Evolutionary conservation across 495 filamentous ascomycete genomes (phyloP), one percentile per base, ranked within the genome.

Genomic region (Aspergillus haitiensis): DNA sequence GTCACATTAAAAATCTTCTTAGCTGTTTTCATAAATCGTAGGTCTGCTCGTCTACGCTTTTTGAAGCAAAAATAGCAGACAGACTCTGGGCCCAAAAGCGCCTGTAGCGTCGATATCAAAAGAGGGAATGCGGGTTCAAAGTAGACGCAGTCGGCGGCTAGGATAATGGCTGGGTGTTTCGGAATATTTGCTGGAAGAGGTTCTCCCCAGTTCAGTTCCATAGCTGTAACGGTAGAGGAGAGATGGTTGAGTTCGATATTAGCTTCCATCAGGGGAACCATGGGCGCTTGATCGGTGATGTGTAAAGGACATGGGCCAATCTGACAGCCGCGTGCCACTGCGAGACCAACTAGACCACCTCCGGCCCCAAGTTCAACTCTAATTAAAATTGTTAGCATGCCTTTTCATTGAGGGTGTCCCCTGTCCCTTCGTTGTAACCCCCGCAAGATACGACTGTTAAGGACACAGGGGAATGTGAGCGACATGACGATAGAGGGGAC

Each of bases 131-230:
- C 89, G 4, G 93, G 91, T 71, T 98, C 93, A 66, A 95, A 95
- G 79, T 98, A 98, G 51, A 96, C 92, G 76, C 94, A 98, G 71
- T 98, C 94, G 6, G 93, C 94, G 10, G 94, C 94, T 10, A 98
- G 82, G 56, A 98, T 84, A 44, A 93, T 78, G 61, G 94, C 86
- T 11, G 92, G 88, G 69, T 69, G 65, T 32, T 59, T 39, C 11
- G 77, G 77, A 11, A 80, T 72, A 36, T 57, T 54, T 47, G 61
- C 55, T 13, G 76, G 70, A 50, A 75, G 52, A n/a, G 70, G 70
- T 45, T 72, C 68, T 5, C 82, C 82, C 93, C 93, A 97, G 64
- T 94, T 85, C 62, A 96, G 76, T 10, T 94, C 75, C 44, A 78
- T 68, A 2, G 89, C 79, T 53, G 78, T 75, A 48, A 87, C 86